Evolutionary conservation across 2,329 filamentous ascomycete species (phyloP), one percentile per base, ranked within the genome.

Genomic region (Nigrospora oryzae): DNA sequence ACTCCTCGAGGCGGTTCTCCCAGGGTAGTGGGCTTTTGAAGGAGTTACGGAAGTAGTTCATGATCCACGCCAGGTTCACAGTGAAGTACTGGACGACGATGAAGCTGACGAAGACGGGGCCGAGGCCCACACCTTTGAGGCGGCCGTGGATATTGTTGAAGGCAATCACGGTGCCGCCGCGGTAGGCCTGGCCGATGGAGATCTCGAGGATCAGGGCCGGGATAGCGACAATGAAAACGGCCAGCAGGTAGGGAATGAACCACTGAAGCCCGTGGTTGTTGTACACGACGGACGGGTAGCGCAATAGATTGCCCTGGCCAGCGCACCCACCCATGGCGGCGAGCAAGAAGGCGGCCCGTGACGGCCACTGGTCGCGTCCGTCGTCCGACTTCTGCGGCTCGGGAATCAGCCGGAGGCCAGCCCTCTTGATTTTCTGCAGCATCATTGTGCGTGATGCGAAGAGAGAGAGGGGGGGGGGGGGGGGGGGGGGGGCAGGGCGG

Each of bases 171-270:
- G 68, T 70, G 12, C 75, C 75, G 35, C 73, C 74, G 12, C 74
- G 73, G 53, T 78, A 77, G 5, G 75, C 74, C 52, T 79, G 85
- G 39, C 88, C 88, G 43, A 86, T 88, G 43, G 84, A 84, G 42
- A 79, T 75, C 54, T 80, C 76, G 17, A 79, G 67, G 12, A 78
- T 68, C 34, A 79, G 65, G 0, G 70, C 67, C 0, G 75, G 76
- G 38, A 79, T 78, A 34, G 75, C 75, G 46, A 80, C 67, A 11
- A 78, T 57, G 46, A 76, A 72, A 14, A 79, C 66, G 6, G 73
- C 71, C 45, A 79, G 60, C 5, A 79, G 55, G 49, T 79, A 80
- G 0, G 75, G 76, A 15, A 79, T 70, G 56, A 77, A 80, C 76
- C 76, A 80, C 52, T 79, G 75, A 6, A 79, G 62, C 3, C 76